A percentile compares a stretch with the other conserved stretches of the same genome.
phyloP scores from a whole-genome alignment of 2,329 filamentous ascomycete genomes.

The Calonectria hongkongensis region DNA sequence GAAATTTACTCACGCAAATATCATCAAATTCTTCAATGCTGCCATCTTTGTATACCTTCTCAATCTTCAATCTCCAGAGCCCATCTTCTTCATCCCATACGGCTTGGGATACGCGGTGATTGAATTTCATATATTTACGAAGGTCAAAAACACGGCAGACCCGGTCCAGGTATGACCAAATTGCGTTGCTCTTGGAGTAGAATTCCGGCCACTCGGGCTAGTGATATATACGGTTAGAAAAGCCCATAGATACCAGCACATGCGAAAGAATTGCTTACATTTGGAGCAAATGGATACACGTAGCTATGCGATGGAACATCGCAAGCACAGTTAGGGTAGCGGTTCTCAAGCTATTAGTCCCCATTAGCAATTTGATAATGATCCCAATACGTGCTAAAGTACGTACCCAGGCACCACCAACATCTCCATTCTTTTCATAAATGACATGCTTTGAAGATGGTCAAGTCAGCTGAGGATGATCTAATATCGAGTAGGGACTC shows the following conservation, averaged over 20 bases:
- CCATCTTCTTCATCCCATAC: background rate
- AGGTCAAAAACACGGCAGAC: conserved; percentile 2
- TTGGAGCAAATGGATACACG: conserved; percentile 3
- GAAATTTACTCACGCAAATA: background rate
- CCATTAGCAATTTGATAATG: background rate
- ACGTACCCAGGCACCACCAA: conserved; percentile 13
- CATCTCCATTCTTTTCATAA: conserved; percentile 14
- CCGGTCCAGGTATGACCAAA: conserved; percentile 9
- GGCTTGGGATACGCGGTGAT: conserved; percentile 8
- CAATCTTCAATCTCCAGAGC: conserved; percentile 8
- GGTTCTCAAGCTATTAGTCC: background rate
- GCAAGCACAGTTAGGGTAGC: conserved; percentile 1
- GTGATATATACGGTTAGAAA: background rate
- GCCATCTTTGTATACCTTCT: conserved; percentile 16
- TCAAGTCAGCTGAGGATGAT: background rate
- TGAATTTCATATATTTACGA: conserved; percentile 16
- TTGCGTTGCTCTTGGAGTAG: conserved; percentile 12
- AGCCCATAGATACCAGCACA: no score
- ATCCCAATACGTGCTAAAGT: no score
- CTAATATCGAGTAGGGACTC: no score
- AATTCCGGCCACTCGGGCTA: conserved; percentile 16
- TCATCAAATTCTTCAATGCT: conserved; percentile 12
- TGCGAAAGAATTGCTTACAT: background rate
- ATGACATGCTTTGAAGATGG: background rate
- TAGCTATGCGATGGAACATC: conserved; percentile 10